Percentiles rank a stretch among this genome's conserved stretches.
Conservation (phyloP, 2,329 filamentous ascomycete genomes). For the Diatrype stigma region DNA sequence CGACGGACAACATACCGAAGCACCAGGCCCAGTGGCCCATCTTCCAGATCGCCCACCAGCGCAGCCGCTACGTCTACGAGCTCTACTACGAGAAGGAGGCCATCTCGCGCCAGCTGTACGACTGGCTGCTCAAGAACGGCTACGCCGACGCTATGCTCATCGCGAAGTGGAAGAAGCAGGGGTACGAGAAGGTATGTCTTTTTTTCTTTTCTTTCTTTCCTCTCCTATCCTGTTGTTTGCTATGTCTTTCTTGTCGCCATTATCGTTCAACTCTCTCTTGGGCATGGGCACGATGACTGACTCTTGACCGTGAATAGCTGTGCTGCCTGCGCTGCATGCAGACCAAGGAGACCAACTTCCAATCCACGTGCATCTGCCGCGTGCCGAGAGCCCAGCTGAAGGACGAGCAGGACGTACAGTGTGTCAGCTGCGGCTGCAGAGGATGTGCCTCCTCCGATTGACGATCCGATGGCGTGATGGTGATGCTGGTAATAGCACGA, state of each 20-base stretch:
- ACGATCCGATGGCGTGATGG: conserved; percentile 4
- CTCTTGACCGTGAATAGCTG: conserved; percentile 59
- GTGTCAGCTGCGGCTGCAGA: conserved; percentile 89
- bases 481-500: background rate
- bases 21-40: conserved; percentile 95
- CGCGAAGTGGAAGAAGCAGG: conserved; percentile 99
- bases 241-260: background rate
- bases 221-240: background rate
- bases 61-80: conserved; percentile 91
- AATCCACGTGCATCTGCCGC: conserved; percentile 93
- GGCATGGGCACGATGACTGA: conserved; percentile 26
- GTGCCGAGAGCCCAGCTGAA: conserved; percentile 88
- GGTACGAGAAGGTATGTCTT: conserved; percentile 82
- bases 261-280: too few relatives aligned
- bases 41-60: conserved; percentile 94
- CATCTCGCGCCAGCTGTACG: conserved; percentile 87
- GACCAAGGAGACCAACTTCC: conserved; percentile 99
- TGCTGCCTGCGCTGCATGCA: conserved; percentile 96
- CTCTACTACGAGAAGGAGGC: conserved; percentile 97
- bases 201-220: background rate
- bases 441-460: conserved; percentile 85
- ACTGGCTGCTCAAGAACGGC: conserved; percentile 93
- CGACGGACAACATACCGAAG: conserved; percentile 72
- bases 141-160: conserved; percentile 95
- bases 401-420: conserved; percentile 85